phyloP scores from a whole-genome alignment of 306 rosid species.

The Begonia masoniana region DNA sequence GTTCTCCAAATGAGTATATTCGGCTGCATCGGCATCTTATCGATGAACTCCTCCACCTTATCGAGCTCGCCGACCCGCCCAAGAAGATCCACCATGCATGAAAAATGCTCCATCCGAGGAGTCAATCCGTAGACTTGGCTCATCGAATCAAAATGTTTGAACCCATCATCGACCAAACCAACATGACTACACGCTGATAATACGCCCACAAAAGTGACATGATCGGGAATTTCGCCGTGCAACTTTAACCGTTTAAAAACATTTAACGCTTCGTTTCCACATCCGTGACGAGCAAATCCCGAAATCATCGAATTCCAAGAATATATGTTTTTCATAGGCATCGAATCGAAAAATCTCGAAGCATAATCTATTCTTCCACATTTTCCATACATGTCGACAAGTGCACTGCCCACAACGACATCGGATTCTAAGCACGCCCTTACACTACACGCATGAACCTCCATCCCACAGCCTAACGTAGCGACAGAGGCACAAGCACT shows the following conservation, averaged over 20 bases:
- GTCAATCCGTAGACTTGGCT: conserved; percentile 37
- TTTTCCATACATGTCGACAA: conserved; percentile 82
- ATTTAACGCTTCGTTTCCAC: conserved; percentile 52
- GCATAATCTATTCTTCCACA: conserved; percentile 87
- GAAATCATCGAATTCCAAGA: conserved; percentile 96
- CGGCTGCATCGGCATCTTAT: conserved; percentile 67
- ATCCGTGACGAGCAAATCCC: conserved; percentile 85
- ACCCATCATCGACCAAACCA: conserved; percentile 71
- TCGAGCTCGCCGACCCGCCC: conserved; percentile 68
- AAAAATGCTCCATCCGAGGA: conserved; percentile 77
- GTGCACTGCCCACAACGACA: conserved; percentile 83
- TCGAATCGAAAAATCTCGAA: conserved; percentile 65
- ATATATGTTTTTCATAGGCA: conserved; percentile 61
- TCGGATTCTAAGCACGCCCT: conserved; percentile 74
- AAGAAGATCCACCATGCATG: conserved; percentile 86
- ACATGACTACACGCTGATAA: conserved; percentile 91
- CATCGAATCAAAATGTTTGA: conserved; percentile 58
- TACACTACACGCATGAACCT: conserved; percentile 72
- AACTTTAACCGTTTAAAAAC: conserved; percentile 63
- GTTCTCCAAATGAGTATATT: conserved; percentile 88
- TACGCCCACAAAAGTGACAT: conserved; percentile 84
- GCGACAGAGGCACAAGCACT: conserved; percentile 95
- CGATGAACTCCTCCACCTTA: conserved; percentile 54
- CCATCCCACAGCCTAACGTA: conserved; percentile 79
- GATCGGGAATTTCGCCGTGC: conserved; percentile 58